Evolutionary conservation across 352 stramenopile species (phyloP).

Genomic region (Globisporangium radiosum): DNA sequence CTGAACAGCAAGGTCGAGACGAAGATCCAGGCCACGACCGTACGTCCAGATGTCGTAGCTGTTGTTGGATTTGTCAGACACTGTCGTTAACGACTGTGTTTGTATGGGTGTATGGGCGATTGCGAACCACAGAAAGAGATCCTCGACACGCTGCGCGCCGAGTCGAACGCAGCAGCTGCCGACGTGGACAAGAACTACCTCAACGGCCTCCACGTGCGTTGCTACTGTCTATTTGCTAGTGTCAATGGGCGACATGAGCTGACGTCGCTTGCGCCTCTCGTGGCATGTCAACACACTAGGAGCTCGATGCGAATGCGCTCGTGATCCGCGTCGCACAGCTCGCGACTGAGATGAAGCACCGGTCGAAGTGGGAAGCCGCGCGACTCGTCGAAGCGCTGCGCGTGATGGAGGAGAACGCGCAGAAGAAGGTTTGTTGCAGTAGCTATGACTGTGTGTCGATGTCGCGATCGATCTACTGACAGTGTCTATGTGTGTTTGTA

Average conservation of each 20-base stretch:
- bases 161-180: constrained; percentile 41
- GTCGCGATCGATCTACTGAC: background rate
- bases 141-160: constrained; percentile 49
- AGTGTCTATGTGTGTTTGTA: no score
- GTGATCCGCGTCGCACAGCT: constrained; percentile 72
- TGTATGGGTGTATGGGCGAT: background rate
- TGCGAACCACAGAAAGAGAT: constrained; percentile 40
- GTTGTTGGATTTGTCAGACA: background rate
- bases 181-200: constrained; percentile 78
- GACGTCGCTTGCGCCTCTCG: background rate
- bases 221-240: background rate
- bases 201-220: constrained; percentile 50
- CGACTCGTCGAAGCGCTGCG: constrained; percentile 64
- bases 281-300: constrained; percentile 18
- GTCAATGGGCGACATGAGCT: background rate
- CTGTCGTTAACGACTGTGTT: constrained; percentile 3
- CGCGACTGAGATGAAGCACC: constrained; percentile 84
- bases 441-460: background rate
- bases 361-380: constrained; percentile 79
- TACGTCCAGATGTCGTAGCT: constrained; percentile 11
- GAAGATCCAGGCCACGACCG: constrained; percentile 63
- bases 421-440: constrained; percentile 43
- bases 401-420: constrained; percentile 71
- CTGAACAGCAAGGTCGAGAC: constrained; percentile 46
- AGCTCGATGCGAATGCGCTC: constrained; percentile 62